Evolutionary conservation across 495 filamentous ascomycete species (phyloP).

Genomic region (Podospora sp.): DNA sequence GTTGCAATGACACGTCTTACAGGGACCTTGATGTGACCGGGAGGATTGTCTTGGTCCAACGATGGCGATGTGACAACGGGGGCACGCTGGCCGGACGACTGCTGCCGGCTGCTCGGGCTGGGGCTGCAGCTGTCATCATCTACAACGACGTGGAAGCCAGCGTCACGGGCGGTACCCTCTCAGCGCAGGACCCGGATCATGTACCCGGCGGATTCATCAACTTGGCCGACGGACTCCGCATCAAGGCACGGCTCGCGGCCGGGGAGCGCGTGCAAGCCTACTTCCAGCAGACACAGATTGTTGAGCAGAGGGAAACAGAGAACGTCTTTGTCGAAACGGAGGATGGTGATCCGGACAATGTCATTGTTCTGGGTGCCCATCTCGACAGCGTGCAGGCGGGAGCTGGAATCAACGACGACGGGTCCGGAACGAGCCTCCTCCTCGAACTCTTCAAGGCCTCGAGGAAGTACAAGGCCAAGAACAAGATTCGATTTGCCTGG

Average conservation of each 20-base stretch:
- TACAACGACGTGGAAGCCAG: conserved; percentile 37
- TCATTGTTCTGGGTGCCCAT: conserved; percentile 48
- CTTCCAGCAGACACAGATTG: conserved; percentile 44
- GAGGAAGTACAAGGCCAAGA: conserved; percentile 37
- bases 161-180: conserved; percentile 39
- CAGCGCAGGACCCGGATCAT: conserved; percentile 36
- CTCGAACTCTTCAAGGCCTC: conserved; percentile 42
- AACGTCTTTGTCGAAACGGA: conserved; percentile 49
- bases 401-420: conserved; percentile 39
- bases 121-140: conserved; percentile 44
- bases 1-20: conserved; percentile 43
- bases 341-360: conserved; percentile 35
- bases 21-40: conserved; percentile 40
- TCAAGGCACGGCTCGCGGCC: conserved; percentile 33
- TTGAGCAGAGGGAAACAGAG: conserved; percentile 41
- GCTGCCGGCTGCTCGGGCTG: conserved; percentile 39
- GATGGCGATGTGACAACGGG: conserved; percentile 42
- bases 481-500: conserved; percentile 49
- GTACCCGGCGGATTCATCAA: conserved; percentile 44
- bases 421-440: conserved; percentile 42
- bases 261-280: conserved; percentile 37
- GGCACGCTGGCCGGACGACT: conserved; percentile 47
- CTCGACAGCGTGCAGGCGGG: conserved; percentile 51
- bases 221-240: conserved; percentile 35
- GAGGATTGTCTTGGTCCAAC: conserved; percentile 50